Evolutionary conservation across 352 stramenopile genomes (phyloP).

Genomic region (Globisporangium viniferum): DNA sequence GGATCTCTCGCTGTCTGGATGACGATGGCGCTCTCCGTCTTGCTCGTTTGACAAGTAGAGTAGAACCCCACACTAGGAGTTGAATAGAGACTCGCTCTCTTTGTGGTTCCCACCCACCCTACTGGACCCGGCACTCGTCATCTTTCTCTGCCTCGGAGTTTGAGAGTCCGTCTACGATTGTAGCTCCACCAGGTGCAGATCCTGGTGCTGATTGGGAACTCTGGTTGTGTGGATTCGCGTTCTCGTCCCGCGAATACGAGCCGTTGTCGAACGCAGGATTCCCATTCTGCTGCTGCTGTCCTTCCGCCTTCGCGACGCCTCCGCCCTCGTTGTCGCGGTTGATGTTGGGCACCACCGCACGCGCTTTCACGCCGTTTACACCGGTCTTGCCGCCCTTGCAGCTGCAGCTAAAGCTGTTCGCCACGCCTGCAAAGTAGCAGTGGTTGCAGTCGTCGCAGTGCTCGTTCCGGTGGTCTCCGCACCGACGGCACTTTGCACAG

Average conservation of each 20-base stretch:
- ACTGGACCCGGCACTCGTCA: conserved; percentile 68
- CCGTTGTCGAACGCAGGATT: conserved; percentile 3
- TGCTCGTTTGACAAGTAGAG: conserved; percentile 9
- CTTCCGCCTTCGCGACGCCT: neutral
- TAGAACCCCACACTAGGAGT: neutral
- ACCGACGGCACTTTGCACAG: conserved; percentile 75
- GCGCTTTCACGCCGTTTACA: conserved; percentile 37
- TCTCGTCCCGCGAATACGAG: conserved; percentile 23
- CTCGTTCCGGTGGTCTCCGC: conserved; percentile 76
- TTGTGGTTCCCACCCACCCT: conserved; percentile 12
- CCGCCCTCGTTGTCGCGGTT: conserved; percentile 12
- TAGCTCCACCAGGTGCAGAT: neutral
- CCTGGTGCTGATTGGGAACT: conserved; percentile 1
- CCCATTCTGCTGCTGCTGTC: neutral
- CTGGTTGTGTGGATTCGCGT: conserved; percentile 25
- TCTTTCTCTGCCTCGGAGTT: conserved; percentile 46
- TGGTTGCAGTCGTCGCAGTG: conserved; percentile 82
- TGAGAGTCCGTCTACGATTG: conserved; percentile 27
- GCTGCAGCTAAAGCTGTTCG: conserved; percentile 81
- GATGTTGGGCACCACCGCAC: conserved; percentile 45
- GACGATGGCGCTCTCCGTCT: neutral
- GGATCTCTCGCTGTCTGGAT: neutral
- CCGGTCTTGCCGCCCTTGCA: conserved; percentile 39
- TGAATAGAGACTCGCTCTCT: conserved; percentile 1
- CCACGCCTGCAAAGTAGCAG: conserved; percentile 83